These are phyloP conservation scores for Torulaspora globosa DNA, from an alignment of 1,139 yeast genomes.

Conservation along the genomic window DNA sequence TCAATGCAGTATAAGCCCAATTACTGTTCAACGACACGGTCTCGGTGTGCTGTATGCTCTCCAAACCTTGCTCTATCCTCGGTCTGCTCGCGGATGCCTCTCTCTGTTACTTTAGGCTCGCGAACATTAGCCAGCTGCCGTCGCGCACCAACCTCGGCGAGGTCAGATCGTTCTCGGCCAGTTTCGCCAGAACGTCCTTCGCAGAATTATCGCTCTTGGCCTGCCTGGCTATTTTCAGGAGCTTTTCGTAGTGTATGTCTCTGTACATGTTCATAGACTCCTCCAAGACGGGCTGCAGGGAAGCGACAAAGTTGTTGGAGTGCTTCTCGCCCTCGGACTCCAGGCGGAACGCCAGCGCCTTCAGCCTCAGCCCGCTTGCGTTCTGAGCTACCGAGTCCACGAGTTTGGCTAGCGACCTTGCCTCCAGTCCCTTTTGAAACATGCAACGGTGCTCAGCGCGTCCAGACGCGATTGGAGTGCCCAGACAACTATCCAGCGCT, in stretches of 20 bases:
- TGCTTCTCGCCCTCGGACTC: background rate
- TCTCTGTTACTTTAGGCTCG: background rate
- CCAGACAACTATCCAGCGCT: slow-evolving; percentile 9
- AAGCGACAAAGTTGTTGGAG: slow-evolving; percentile 7
- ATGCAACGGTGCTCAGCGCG: slow-evolving; percentile 10
- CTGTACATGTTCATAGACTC: slow-evolving; percentile 25
- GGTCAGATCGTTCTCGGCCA: slow-evolving; percentile 18
- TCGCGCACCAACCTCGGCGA: slow-evolving; percentile 15
- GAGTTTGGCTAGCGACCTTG: slow-evolving; percentile 8
- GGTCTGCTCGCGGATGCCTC: background rate
- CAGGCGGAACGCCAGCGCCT: slow-evolving; percentile 11
- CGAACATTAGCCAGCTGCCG: slow-evolving; percentile 21
- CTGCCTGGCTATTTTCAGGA: slow-evolving; percentile 27
- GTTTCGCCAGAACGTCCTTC: slow-evolving; percentile 12
- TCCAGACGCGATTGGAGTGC: background rate
- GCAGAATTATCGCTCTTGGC: slow-evolving; percentile 10
- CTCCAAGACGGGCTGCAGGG: slow-evolving; percentile 25
- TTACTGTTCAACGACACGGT: background rate
- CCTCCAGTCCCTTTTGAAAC: slow-evolving; percentile 10
- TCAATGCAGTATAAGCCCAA: background rate
- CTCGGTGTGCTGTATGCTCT: background rate
- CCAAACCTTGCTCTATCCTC: no score
- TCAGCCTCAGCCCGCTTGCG: slow-evolving; percentile 5
- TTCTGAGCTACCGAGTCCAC: slow-evolving; percentile 5
- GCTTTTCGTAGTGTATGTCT: slow-evolving; percentile 26